Evolutionary conservation across 2,329 filamentous ascomycete genomes (phyloP).

Genomic region (Aureobasidium pullulans): DNA sequence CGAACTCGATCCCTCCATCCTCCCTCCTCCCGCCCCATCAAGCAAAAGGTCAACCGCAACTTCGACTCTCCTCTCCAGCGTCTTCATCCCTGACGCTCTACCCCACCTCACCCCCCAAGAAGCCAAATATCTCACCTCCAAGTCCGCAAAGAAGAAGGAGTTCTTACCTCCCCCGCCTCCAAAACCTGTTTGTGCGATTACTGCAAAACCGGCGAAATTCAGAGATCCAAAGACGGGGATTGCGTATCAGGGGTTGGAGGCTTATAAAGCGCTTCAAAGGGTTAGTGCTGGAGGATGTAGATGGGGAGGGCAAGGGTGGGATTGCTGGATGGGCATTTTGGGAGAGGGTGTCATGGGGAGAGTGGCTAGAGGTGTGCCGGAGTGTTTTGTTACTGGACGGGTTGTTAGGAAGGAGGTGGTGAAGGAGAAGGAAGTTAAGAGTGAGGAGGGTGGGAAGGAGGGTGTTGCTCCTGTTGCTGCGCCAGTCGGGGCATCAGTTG

Average conservation of each 20-base stretch:
- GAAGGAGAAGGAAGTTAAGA: constrained; percentile 7
- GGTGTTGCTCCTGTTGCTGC: not conserved
- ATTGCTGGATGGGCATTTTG: constrained; percentile 69
- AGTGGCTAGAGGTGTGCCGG: constrained; percentile 71
- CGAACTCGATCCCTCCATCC: constrained; percentile 19
- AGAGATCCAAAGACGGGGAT: constrained; percentile 78
- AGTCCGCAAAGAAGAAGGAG: constrained; percentile 37
- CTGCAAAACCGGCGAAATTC: constrained; percentile 71
- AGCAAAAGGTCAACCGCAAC: constrained; percentile 16
- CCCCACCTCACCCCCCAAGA: constrained; percentile 46
- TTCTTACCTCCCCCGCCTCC: constrained; percentile 25
- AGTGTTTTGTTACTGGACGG: constrained; percentile 49
- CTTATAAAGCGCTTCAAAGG: constrained; percentile 74
- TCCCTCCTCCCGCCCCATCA: not conserved
- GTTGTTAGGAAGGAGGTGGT: constrained; percentile 9
- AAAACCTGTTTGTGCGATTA: constrained; percentile 65
- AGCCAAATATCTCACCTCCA: constrained; percentile 45
- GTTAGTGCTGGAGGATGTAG: constrained; percentile 65
- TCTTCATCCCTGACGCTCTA: constrained; percentile 40
- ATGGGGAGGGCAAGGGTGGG: constrained; percentile 68
- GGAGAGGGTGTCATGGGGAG: constrained; percentile 33
- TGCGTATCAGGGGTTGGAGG: constrained; percentile 69
- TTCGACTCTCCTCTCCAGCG: constrained; percentile 45
- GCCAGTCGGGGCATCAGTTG: too few relatives aligned
- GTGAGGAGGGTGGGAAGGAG: not conserved